Conservation (phyloP, 768 basidiomycete genomes). For the Pluteus cervinus region DNA sequence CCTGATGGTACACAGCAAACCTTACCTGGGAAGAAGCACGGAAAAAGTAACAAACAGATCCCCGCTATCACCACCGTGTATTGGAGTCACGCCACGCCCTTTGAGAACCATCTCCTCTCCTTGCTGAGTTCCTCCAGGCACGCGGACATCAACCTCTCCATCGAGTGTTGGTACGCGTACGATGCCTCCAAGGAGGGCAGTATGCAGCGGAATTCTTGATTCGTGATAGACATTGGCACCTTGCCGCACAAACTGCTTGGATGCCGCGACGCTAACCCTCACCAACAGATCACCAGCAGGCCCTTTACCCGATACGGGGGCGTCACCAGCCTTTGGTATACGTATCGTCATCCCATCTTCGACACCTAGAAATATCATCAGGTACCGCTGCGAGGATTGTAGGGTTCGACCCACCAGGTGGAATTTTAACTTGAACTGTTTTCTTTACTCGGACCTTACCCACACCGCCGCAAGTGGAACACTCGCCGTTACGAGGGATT, state of each 20-base stretch:
- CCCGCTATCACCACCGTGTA: constrained; percentile 58
- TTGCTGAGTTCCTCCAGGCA: constrained; percentile 90
- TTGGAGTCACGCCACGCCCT: constrained; percentile 71
- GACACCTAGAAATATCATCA: constrained; percentile 48
- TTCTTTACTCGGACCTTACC: constrained; percentile 83
- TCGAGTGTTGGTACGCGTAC: constrained; percentile 93
- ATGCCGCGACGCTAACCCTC: constrained; percentile 76
- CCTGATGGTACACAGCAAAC: constrained; percentile 2
- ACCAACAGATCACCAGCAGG: constrained; percentile 81
- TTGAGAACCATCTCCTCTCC: constrained; percentile 96
- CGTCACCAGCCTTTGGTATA: constrained; percentile 77
- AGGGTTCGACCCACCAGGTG: constrained; percentile 56
- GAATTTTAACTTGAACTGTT: constrained; percentile 75
- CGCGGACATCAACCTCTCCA: constrained; percentile 90
- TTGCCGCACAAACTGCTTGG: constrained; percentile 83
- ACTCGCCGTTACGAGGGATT: constrained; percentile 74
- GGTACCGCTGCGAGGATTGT: constrained; percentile 8
- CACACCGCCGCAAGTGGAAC: constrained; percentile 75
- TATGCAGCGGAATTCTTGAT: constrained; percentile 85
- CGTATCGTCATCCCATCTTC: constrained; percentile 94
- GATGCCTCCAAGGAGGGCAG: constrained; percentile 88
- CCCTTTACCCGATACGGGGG: constrained; percentile 75
- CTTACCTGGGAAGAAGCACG: constrained; percentile 86
- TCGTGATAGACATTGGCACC: constrained; percentile 89
- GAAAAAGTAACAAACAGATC: constrained; percentile 88